Base-by-base conservation (phyloP, 306 rosid species). In the Gleditsia sinensis region DNA sequence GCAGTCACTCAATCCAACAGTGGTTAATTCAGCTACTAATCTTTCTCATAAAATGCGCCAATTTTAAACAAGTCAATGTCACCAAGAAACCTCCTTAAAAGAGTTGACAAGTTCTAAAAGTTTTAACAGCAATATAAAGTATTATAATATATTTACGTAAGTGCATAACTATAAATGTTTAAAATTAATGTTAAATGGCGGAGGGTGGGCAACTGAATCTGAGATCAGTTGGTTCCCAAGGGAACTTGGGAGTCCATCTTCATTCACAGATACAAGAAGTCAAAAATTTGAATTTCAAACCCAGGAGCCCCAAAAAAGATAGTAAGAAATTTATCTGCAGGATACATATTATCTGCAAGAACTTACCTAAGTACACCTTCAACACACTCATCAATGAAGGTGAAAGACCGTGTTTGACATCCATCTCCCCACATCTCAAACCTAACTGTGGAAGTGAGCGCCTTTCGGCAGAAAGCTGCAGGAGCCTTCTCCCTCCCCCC, bases 361-460 rank as follows among this genome's bases (percentile, higher is more conserved):
- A 24, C 85, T 77, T 85, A 92, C 99, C 99, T 78, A 9, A 95
- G 96, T 3, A 95, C 99, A 56, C 99, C 99, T 83, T 95, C 99
- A 67, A 95, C 98, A 80, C 99, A 95, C 81, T 95, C 99, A 81
- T 95, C 99, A 74, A 95, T 92, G 83, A 92, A 95, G 53, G 98
- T 95, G 85, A 95, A 92, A 30, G 99, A 95, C 65, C 99, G 81
- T 27, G 99, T 95, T 75, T 95, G 98, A 62, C 87, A 87, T 55
- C 97, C 99, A 81, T 94, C 99, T 58, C 99, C 99, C 99, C 99
- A 94, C 99, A 92, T 94, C 92, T 94, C 99, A 75, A 94, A 94
- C 86, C 78, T 90, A 59, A 90, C 93, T 0, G 90, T 81, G 24
- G 99, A 75, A 53, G 96, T 94, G 24, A 83, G 16, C 2, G 92